Evolutionary conservation across 1,139 yeast genomes (phyloP).

Genomic region (Diutina siamensis): DNA sequence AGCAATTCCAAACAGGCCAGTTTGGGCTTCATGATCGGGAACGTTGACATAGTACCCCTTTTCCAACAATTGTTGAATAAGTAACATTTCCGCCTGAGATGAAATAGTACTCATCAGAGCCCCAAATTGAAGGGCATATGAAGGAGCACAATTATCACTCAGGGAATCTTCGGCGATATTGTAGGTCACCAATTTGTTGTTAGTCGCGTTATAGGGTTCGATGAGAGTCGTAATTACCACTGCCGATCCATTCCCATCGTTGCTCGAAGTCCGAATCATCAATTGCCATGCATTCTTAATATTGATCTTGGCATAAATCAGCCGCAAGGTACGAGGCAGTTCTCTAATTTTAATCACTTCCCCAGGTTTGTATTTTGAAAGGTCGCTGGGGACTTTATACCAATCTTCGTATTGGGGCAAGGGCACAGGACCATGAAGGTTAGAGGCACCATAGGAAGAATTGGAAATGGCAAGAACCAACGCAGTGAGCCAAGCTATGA

Average conservation of each 20-base stretch:
- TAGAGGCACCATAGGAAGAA: neutral
- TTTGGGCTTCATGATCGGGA: constrained; percentile 25
- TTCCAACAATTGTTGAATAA: constrained; percentile 15
- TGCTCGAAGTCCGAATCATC: neutral
- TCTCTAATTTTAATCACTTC: neutral
- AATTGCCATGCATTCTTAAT: neutral
- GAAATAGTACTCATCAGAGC: constrained; percentile 13
- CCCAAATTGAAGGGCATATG: constrained; percentile 18
- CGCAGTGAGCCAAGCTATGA: neutral
- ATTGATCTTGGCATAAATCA: neutral
- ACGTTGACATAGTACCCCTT: constrained; percentile 22
- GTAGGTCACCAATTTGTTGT: constrained; percentile 19
- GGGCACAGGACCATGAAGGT: neutral
- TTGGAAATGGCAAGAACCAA: neutral
- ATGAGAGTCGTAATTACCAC: constrained; percentile 18
- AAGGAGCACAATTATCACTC: constrained; percentile 19
- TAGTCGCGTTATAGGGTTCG: constrained; percentile 21
- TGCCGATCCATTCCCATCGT: neutral
- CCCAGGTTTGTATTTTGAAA: neutral
- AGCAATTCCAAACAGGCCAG: constrained; percentile 18
- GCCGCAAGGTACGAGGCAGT: neutral
- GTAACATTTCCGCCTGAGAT: constrained; percentile 14
- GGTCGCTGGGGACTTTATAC: neutral
- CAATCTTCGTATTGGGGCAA: neutral
- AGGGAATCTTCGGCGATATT: constrained; percentile 27